Percentiles rank a stretch among this genome's conserved stretches.
phyloP scores from a whole-genome alignment of 371 early-diverging fungal species.

The Mucor saturninus region DNA sequence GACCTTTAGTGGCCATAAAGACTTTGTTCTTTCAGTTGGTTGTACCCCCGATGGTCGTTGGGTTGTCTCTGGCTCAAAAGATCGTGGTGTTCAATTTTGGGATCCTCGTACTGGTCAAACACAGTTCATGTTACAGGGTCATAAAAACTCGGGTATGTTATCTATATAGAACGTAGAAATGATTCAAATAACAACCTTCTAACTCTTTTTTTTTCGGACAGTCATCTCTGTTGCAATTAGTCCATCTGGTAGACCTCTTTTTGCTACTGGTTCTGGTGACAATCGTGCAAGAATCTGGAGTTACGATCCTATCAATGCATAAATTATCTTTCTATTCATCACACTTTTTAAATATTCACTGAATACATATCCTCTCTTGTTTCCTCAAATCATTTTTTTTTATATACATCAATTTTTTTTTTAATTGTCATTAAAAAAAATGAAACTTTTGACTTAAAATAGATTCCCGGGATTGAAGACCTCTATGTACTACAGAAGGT shows the following conservation, averaged over 20 bases:
- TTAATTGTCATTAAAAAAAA: background rate
- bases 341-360: conserved; percentile 1
- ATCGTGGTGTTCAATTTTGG: conserved; percentile 96
- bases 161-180: background rate
- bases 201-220: conserved; percentile 20
- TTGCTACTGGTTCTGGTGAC: conserved; percentile 98
- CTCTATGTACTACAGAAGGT: background rate
- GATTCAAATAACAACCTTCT: background rate
- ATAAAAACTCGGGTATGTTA: conserved; percentile 89
- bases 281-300: conserved; percentile 93
- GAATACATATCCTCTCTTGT: conserved; percentile 3
- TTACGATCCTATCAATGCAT: conserved; percentile 51
- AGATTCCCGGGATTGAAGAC: background rate
- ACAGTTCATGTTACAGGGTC: conserved; percentile 94
- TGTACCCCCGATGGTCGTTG: conserved; percentile 91
- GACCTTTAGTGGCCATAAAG: conserved; percentile 70
- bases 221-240: conserved; percentile 95
- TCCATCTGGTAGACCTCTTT: conserved; percentile 77
- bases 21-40: conserved; percentile 96
- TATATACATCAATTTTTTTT: background rate
- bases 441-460: background rate
- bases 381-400: background rate
- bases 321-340: background rate
- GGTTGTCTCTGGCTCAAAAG: conserved; percentile 95
- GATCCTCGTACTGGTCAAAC: conserved; percentile 80